Evolutionary conservation across 2,329 filamentous ascomycete genomes (phyloP).

Genomic region (Diaporthe vaccinii): DNA sequence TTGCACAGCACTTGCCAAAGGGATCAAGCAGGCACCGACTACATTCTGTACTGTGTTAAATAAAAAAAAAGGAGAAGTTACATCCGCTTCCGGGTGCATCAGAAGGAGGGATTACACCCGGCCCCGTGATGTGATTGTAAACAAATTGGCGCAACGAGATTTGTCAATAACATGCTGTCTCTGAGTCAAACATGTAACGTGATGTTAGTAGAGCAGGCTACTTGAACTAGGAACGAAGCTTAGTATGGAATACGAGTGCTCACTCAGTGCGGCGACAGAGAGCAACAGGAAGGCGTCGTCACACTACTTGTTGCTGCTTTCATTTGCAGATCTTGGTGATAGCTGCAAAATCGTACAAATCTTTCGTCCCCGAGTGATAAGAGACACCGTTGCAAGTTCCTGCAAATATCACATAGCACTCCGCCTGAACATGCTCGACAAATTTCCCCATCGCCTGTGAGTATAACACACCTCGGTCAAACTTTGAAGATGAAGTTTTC

Average conservation of each 20-base stretch:
- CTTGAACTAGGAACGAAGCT: background rate
- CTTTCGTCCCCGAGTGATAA: too few species aligned
- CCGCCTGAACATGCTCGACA: background rate
- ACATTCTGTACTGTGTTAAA: background rate
- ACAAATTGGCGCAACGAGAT: background rate
- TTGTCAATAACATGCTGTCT: background rate
- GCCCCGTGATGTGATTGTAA: background rate
- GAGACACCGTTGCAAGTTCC: background rate
- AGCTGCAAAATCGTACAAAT: background rate
- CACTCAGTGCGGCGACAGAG: background rate
- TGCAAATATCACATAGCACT: too few species aligned
- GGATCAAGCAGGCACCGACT: background rate
- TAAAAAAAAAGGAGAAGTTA: background rate
- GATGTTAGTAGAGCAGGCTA: background rate
- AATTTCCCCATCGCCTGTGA: background rate
- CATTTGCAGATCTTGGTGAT: background rate
- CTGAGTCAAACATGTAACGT: background rate
- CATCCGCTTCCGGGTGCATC: background rate
- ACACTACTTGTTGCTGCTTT: background rate
- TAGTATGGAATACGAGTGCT: background rate
- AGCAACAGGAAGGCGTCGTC: background rate
- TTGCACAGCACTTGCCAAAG: background rate
- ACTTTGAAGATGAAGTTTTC: constrained; percentile 49
- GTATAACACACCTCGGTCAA: too few species aligned
- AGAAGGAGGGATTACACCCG: background rate